Base-by-base conservation (phyloP, 2,329 filamentous ascomycete species). In the Sclerotinia minor region DNA sequence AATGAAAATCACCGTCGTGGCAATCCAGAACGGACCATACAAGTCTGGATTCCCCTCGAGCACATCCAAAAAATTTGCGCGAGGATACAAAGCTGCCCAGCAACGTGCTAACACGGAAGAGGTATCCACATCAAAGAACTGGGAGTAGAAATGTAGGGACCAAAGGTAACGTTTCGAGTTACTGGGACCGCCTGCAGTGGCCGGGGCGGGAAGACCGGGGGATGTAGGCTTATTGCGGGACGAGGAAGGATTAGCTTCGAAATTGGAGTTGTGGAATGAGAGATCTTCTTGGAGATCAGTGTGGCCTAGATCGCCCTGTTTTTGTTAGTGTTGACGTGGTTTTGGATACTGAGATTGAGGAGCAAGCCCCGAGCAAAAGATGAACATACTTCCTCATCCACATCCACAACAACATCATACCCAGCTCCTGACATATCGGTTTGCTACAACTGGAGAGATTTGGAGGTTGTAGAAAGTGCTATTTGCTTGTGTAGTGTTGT, bases 71-170 rank as follows among this genome's bases (percentile, higher is more conserved):
- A 99, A 99, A 83, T 97, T 97, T 68, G 90, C 90, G 71, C 92
- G 89, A 57, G 95, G 95, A 79, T 91, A 97, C 50, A 98, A 82
- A n/a, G 94, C 89, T 1, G 93, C 90, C 79, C 89, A 89, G 80
- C 95, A 98, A 72, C 95, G 91, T 76, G 89, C 85, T 67, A 97
- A 82, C 26, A 99, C 94, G 65, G 95, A 92, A 69, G 87, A 89
- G 1, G 95, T 98, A 81, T 99, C 95, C 72, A 99, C 94, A 77
- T 99, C 95, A 81, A 99, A 99, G 86, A 95, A 98, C 81, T 97
- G 95, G 67, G 93, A 88, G 82, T 99, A 99, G 83, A 97, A 99
- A 68, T 88, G 88, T 71, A 98, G 83, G 57, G 89, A 89, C 95
- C 95, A 99, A 72, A 98, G 90, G 82, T 90, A 93, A 76, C 92